Conservation (phyloP, 2,329 filamentous ascomycete genomes). For the Aspergillus unguis region DNA sequence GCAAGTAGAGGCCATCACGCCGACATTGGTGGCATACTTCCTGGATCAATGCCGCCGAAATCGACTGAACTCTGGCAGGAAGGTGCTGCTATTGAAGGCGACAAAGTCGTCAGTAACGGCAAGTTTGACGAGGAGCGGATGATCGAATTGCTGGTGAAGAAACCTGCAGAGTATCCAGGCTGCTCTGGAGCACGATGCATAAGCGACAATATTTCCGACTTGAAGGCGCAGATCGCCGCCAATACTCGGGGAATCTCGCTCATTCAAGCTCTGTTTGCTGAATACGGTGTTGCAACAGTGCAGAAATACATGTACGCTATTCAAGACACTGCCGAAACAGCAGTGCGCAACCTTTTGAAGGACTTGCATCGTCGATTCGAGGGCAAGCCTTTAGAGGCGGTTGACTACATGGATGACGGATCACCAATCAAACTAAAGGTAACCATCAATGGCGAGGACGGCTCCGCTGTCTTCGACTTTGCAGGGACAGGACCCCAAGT, state of each 20-base stretch:
- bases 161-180: slow-evolving; percentile 70
- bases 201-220: slow-evolving; percentile 78
- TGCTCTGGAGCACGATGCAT: slow-evolving; percentile 77
- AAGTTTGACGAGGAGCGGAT: slow-evolving; percentile 76
- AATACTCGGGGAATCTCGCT: slow-evolving; percentile 82
- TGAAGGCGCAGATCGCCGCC: slow-evolving; percentile 82
- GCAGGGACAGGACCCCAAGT: slow-evolving; percentile 74
- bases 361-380: slow-evolving; percentile 66
- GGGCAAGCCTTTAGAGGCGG: slow-evolving; percentile 67
- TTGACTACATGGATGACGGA: slow-evolving; percentile 86
- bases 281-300: slow-evolving; percentile 74
- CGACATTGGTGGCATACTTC: slow-evolving; percentile 78
- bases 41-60: slow-evolving; percentile 73
- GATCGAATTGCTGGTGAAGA: slow-evolving; percentile 65
- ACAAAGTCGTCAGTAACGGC: slow-evolving; percentile 69
- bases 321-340: slow-evolving; percentile 73
- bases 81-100: slow-evolving; percentile 46
- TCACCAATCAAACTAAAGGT: slow-evolving; percentile 72
- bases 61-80: slow-evolving; percentile 49
- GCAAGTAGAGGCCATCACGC: slow-evolving; percentile 78
- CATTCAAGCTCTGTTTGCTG: slow-evolving; percentile 69
- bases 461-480: slow-evolving; percentile 76
- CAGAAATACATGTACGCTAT: slow-evolving; percentile 82
- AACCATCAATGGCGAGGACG: slow-evolving; percentile 69
- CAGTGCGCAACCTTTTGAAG: slow-evolving; percentile 71